These are phyloP conservation scores for Luffa acutangula DNA, from an alignment of 306 rosid species.

Conservation along the genomic window DNA sequence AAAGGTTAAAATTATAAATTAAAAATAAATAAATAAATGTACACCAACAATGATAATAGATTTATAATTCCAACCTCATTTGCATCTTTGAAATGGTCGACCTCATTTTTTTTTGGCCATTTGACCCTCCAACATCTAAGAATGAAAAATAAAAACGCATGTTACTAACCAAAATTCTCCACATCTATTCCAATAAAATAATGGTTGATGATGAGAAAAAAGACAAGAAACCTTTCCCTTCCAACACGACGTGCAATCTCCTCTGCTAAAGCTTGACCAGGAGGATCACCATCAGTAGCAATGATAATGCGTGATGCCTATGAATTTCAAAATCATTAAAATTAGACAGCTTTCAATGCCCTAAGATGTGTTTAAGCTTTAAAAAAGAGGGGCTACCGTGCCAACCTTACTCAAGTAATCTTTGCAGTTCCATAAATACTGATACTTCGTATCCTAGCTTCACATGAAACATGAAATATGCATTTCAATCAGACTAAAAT, in stretches of 20 bases:
- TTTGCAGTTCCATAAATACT: conserved; percentile 92
- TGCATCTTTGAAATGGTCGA: conserved; percentile 71
- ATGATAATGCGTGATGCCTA: conserved; percentile 84
- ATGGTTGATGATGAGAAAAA: not conserved
- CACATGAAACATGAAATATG: conserved; percentile 38
- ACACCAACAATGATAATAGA: not conserved
- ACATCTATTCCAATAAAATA: not conserved
- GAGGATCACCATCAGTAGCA: conserved; percentile 90
- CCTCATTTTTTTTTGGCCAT: conserved; percentile 68
- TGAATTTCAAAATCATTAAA: conserved; percentile 16
- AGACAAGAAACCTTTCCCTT: conserved; percentile 54
- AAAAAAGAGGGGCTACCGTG: conserved; percentile 7
- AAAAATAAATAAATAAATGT: not conserved
- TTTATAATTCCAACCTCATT: conserved; percentile 53
- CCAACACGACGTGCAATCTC: conserved; percentile 99
- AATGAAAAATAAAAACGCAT: not conserved
- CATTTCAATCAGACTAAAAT: conserved; percentile 30
- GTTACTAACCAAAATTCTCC: not conserved
- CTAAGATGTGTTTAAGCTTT: conserved; percentile 5
- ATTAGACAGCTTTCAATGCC: not conserved
- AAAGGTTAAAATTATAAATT: not conserved
- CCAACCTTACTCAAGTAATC: conserved; percentile 59
- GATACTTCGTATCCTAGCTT: conserved; percentile 92
- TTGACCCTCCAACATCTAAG: conserved; percentile 92
- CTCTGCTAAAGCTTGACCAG: conserved; percentile 98